Percentiles rank a stretch among this genome's conserved stretches.
phyloP scores from a whole-genome alignment of 2,329 filamentous ascomycete species.

The Lachnellula hyalina region DNA sequence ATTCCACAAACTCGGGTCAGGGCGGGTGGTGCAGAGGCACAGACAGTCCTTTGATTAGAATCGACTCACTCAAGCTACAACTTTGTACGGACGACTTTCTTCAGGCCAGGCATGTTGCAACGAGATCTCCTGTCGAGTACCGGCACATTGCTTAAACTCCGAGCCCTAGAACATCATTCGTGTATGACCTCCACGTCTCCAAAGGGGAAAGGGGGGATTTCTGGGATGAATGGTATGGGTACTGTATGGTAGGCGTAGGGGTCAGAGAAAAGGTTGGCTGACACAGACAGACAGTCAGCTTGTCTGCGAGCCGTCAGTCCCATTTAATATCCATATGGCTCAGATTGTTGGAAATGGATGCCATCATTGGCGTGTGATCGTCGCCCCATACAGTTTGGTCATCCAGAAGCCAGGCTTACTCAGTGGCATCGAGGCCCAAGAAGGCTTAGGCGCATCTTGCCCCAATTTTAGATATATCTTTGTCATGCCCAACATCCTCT shows the following conservation, averaged over 20 bases:
- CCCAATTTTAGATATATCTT: neutral
- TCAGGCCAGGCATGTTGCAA: neutral
- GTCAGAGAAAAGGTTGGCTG: neutral
- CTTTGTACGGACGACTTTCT: neutral
- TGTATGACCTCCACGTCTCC: neutral
- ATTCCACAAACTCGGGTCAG: conserved; percentile 9
- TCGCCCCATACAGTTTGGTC: neutral
- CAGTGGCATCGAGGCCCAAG: neutral
- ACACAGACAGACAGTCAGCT: neutral
- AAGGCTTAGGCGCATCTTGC: neutral
- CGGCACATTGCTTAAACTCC: conserved; percentile 14
- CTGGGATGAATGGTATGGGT: neutral
- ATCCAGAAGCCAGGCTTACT: neutral
- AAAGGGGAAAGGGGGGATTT: neutral
- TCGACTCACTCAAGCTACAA: neutral
- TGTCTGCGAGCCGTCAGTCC: conserved; percentile 1
- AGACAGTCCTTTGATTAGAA: neutral
- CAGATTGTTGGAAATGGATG: neutral
- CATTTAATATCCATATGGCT: neutral
- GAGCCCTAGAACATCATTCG: conserved; percentile 9
- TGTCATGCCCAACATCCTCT: neutral
- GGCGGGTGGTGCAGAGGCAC: conserved; percentile 1
- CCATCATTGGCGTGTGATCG: neutral
- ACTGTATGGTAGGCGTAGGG: neutral
- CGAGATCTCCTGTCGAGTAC: neutral